A percentile compares a stretch with the other conserved stretches of the same genome.
phyloP scores from a whole-genome alignment of 768 basidiomycete genomes.

The Suillus americanus region DNA sequence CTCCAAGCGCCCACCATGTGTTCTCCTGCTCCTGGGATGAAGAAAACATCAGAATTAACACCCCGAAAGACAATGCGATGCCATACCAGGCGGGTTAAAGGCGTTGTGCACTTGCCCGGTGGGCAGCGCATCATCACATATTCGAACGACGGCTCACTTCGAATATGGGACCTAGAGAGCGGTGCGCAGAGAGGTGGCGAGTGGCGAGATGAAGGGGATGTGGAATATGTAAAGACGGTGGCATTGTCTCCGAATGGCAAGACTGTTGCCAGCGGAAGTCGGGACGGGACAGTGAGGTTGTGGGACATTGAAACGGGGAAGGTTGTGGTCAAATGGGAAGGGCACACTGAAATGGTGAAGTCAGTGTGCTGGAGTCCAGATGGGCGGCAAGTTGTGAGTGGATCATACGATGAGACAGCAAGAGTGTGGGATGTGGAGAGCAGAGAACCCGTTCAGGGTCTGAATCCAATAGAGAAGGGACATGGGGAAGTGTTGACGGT shows the following conservation, averaged over 20 bases:
- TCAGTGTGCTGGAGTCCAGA: slow-evolving; percentile 3
- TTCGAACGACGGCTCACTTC: slow-evolving; percentile 1
- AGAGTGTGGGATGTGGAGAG: not conserved
- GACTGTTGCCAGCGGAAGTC: slow-evolving; percentile 9
- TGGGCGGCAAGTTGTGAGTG: slow-evolving; percentile 13
- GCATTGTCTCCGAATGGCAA: not conserved
- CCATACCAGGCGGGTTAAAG: fast-evolving
- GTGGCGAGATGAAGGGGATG: not conserved
- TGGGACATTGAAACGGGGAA: not conserved
- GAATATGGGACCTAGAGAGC: slow-evolving; percentile 11
- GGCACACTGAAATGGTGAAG: fast-evolving
- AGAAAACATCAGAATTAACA: not conserved
- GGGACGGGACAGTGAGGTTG: not conserved
- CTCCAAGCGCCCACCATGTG: not conserved
- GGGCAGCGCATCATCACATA: slow-evolving; percentile 4
- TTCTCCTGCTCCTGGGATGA: no score
- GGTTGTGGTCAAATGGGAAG: not conserved
- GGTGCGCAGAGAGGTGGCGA: slow-evolving; percentile 26
- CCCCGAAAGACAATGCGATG: not conserved
- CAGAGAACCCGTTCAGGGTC: not conserved
- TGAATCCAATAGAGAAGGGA: not conserved
- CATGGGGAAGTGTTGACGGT: no score
- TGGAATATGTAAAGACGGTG: fast-evolving
- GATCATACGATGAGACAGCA: slow-evolving; percentile 8
- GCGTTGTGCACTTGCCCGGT: not conserved